Conservation (phyloP, 75 land plant genomes). For the Larix kaempferi region DNA sequence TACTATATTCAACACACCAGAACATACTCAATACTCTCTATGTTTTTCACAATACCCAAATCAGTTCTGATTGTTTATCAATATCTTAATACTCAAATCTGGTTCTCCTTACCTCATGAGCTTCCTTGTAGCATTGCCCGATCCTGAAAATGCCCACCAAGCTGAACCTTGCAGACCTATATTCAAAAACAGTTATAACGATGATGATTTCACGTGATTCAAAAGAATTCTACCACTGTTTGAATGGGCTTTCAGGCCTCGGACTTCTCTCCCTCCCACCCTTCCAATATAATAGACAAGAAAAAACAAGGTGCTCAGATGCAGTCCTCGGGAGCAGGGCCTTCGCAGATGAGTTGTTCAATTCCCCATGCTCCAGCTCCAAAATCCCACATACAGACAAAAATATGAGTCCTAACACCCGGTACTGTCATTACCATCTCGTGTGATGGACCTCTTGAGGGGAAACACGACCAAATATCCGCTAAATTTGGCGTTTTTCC, state of each 20-base stretch:
- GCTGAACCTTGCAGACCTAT: neutral
- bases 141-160: neutral
- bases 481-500: no score
- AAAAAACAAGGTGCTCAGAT: neutral
- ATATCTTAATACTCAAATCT: neutral
- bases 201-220: conserved; percentile 6
- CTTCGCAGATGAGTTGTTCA: neutral
- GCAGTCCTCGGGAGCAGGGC: neutral
- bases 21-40: neutral
- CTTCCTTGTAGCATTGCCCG: neutral
- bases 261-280: neutral
- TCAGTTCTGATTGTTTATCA: neutral
- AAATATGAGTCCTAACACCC: neutral
- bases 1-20: neutral
- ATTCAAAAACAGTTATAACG: neutral
- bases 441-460: no score
- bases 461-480: no score
- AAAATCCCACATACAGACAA: neutral
- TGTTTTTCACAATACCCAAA: neutral
- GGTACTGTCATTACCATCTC: neutral
- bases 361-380: conserved; percentile 1
- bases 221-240: conserved; percentile 5
- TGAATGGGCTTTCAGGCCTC: neutral
- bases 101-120: neutral
- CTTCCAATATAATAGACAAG: neutral